A percentile compares a stretch with the other conserved stretches of the same genome.
These are phyloP conservation scores for Xerophyta viscosa DNA, from an alignment of 106 monocot genomes.

Conservation along the genomic window DNA sequence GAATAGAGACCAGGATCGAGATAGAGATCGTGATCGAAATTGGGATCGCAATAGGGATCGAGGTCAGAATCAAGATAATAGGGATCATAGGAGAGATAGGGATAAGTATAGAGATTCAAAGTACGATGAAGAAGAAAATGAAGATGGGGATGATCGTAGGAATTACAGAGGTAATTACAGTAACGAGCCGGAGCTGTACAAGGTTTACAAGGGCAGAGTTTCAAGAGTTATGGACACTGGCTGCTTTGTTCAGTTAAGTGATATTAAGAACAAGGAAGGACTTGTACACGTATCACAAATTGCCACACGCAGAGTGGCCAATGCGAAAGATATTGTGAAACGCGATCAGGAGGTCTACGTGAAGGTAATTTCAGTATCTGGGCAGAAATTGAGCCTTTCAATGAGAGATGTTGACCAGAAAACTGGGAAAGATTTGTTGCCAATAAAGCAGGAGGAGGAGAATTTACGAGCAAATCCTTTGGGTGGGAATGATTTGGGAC, in stretches of 20 bases:
- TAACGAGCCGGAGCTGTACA: conserved; percentile 68
- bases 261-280: conserved; percentile 63
- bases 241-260: conserved; percentile 79
- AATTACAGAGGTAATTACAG: neutral
- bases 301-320: conserved; percentile 47
- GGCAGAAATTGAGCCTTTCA: conserved; percentile 72
- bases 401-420: conserved; percentile 94
- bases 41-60: conserved; percentile 20
- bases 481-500: conserved; percentile 21
- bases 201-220: conserved; percentile 68
- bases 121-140: conserved; percentile 18
- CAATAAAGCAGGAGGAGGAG: conserved; percentile 65
- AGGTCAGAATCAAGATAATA: conserved; percentile 1
- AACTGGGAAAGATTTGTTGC: conserved; percentile 71
- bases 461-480: conserved; percentile 53
- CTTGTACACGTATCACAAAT: conserved; percentile 89
- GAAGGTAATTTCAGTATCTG: conserved; percentile 79
- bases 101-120: too few species aligned
- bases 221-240: conserved; percentile 86
- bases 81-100: conserved; percentile 16
- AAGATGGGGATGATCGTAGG: conserved; percentile 7
- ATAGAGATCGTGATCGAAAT: conserved; percentile 19
- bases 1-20: conserved; percentile 20
- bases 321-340: conserved; percentile 73
- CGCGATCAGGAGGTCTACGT: conserved; percentile 80